phyloP scores from a whole-genome alignment of 768 basidiomycete genomes.

The Clathrus columnatus region DNA sequence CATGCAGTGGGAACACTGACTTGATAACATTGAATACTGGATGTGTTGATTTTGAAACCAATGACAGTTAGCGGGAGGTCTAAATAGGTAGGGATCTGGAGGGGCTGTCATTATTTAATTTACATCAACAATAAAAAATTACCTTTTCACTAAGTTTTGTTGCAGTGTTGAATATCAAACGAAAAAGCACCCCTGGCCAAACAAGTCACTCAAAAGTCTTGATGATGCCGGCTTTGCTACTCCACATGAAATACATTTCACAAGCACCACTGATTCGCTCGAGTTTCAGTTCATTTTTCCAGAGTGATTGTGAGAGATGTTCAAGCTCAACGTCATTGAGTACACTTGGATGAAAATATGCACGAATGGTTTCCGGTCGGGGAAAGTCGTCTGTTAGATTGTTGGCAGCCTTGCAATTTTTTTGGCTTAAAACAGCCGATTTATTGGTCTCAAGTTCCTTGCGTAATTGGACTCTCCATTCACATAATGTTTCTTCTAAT shows the following conservation, averaged over 20 bases:
- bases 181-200: neutral
- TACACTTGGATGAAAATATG: conserved; percentile 26
- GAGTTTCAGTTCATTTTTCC: neutral
- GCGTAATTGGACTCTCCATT: conserved; percentile 17
- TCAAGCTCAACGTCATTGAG: conserved; percentile 17
- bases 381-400: conserved; percentile 20
- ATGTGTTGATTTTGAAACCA: no score
- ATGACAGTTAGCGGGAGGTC: no score
- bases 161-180: no score
- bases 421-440: conserved; percentile 15
- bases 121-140: no score
- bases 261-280: neutral
- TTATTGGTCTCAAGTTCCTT: conserved; percentile 15
- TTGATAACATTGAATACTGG: no score
- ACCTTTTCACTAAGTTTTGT: no score
- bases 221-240: neutral
- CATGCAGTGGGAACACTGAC: no score
- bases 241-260: neutral
- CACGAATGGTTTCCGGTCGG: conserved; percentile 19
- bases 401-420: conserved; percentile 18
- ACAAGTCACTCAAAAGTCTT: neutral
- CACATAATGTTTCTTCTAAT: conserved; percentile 7
- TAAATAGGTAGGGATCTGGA: no score
- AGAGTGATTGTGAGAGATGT: neutral
- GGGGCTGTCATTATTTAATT: no score